These are phyloP conservation scores for Fusarium sp. DNA, from an alignment of 2,329 filamentous ascomycete genomes.

Conservation along the genomic window DNA sequence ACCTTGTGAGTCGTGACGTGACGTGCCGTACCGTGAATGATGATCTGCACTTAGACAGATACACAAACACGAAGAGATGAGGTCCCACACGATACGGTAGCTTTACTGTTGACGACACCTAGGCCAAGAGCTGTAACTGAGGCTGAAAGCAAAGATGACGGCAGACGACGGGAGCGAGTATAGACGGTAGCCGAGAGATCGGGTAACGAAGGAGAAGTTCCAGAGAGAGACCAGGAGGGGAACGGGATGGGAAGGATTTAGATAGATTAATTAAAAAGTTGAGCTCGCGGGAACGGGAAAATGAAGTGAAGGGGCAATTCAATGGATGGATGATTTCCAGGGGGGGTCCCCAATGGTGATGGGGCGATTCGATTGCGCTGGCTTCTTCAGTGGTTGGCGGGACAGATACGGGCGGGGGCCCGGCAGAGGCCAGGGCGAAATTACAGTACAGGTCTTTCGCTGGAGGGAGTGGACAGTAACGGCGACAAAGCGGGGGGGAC, in stretches of 20 bases:
- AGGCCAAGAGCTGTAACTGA: not conserved
- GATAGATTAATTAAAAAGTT: constrained; percentile 29
- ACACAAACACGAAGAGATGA: constrained; percentile 31
- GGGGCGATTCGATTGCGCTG: constrained; percentile 34
- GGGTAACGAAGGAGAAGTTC: constrained; percentile 9
- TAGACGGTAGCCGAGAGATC: constrained; percentile 11
- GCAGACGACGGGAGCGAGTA: not conserved
- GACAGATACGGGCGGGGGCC: constrained; percentile 30
- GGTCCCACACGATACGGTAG: constrained; percentile 28
- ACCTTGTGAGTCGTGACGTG: constrained; percentile 26
- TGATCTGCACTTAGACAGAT: constrained; percentile 40
- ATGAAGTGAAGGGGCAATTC: constrained; percentile 40
- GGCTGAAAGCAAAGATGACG: constrained; percentile 8
- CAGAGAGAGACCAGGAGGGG: constrained; percentile 23
- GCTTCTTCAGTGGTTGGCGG: constrained; percentile 38
- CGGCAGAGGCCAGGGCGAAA: constrained; percentile 37
- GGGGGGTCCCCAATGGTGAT: constrained; percentile 39
- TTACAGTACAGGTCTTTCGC: constrained; percentile 39
- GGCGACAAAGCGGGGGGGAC: not conserved
- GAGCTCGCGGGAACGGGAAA: constrained; percentile 2
- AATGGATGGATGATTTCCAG: constrained; percentile 41
- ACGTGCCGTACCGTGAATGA: constrained; percentile 22
- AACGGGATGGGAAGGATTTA: constrained; percentile 9
- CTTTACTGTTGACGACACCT: not conserved
- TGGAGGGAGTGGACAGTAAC: constrained; percentile 14